Base-by-base conservation (phyloP, 2,329 filamentous ascomycete genomes). In the Teratosphaeria viscida region DNA sequence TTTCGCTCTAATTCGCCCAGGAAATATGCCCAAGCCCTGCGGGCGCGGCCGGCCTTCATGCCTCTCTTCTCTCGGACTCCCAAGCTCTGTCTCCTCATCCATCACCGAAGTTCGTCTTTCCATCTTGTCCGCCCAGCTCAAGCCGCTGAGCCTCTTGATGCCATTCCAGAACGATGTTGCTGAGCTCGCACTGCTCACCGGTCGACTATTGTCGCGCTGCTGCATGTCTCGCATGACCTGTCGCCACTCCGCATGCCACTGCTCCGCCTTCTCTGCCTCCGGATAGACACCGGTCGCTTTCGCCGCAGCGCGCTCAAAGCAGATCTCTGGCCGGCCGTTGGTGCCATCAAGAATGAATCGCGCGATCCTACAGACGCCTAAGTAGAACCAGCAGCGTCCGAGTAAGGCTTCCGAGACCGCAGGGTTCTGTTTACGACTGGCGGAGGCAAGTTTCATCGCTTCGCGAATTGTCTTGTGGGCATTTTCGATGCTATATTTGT, bases 371-470 rank as follows among this genome's bases (percentile, higher is more conserved):
- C 57, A 59, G 19, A 60, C 55, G 14, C 60, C 60, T 6, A 57
- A 23, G 54, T 62, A 62, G 55, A 56, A 62, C 8, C 52, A 29
- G 56, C 60, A 62, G 14, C 59, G 37, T n/a, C 60, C 60, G 32
- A 57, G 56, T 23, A 62, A 29, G 7, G 60, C 55, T 32, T 49
- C 37, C 6, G 52, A 58, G 39, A 10, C 32, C 52, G 54, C 19
- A 27, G n/a, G 34, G 23, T 10, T 26, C 23, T 34, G 23, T n/a
- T 57, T 43, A 4, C 23, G 26, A 43, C 35, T n/a, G 11, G 26
- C 35, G 26, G 35, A 35, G 7, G 43, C 55, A 16, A 49, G 2
- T 14, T 26, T 37, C 35, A 34, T 27, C 19, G 60, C 54, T 5
- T 32, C 35, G 12, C 54, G 59, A 8, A 54, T 52, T 19, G 27